Base-by-base conservation (phyloP, 805 yeast genomes). In the Metschnikowia vanudenii region DNA sequence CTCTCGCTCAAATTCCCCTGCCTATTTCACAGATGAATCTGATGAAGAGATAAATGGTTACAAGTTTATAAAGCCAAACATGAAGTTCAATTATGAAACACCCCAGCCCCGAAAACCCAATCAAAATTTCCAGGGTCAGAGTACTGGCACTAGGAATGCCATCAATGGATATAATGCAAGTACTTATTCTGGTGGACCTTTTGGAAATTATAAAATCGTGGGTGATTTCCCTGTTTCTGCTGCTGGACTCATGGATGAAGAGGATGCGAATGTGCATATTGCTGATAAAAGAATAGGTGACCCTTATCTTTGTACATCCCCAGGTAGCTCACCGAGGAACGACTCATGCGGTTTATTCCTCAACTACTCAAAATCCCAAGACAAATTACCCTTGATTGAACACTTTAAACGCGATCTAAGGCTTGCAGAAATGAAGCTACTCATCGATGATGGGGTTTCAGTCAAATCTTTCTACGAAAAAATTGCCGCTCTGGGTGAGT, bases 21-120 rank as follows among this genome's bases (percentile, higher is more conserved):
- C 47, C 2, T 26, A 34, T 3, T 28, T 37, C 20, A 39, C 36
- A 12, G 57, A 56, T 34, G 74, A 67, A 37, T 68, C 59, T 47
- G 79, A 78, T 1, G 65, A 67, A 1, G 47, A 55, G 3, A 63
- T 69, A 13, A 64, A 71, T 41, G 81, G 80, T 1, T 77, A 68
- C 52, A 62, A 64, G 39, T 75, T 76, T 56, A 65, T 77, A 4
- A 64, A 71, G 31, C 65, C 68, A 1, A 39, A 34, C 14, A 43
- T 49, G 11, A 47, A 46, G 28, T 50, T 55, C 38, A 41, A 53
- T 10, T 45, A 60, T 44, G 54, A 51, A 39, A 48, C 57, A 19
- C 57, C 47, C 12, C 14, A 55, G 33, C 45, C 50, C 39, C 35
- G 50, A 19, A 36, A 54, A 33, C 45, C 49, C 44, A 37, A 41